Conservation (phyloP, 1,284 basidiomycete species). For the Puccinia coronata region DNA sequence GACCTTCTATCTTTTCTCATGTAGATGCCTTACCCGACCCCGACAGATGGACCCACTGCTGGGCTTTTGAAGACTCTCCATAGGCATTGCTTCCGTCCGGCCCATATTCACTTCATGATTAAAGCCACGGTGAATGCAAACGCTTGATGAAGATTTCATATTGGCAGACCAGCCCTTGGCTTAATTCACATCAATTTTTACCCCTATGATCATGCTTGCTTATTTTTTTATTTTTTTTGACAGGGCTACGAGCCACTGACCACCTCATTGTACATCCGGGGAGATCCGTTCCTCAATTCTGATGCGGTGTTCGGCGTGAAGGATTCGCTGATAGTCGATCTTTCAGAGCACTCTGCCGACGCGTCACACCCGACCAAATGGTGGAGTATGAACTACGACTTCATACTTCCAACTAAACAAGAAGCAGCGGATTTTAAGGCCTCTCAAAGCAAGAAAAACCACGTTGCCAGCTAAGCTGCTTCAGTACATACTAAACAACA, state of each 20-base stretch:
- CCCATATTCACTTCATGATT: conserved; percentile 69
- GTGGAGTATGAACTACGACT: conserved; percentile 65
- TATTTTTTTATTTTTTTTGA: conserved; percentile 56
- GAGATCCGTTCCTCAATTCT: conserved; percentile 68
- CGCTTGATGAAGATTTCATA: neutral
- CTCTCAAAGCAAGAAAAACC: neutral
- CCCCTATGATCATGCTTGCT: conserved; percentile 52
- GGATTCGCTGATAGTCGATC: conserved; percentile 57
- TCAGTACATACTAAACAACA: neutral
- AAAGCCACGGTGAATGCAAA: conserved; percentile 13
- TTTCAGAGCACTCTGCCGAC: conserved; percentile 57
- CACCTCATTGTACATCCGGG: conserved; percentile 74
- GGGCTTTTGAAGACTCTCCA: conserved; percentile 66
- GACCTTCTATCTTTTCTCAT: neutral
- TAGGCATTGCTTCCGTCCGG: conserved; percentile 75
- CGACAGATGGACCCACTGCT: conserved; percentile 74
- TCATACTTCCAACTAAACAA: conserved; percentile 63
- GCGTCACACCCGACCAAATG: conserved; percentile 57
- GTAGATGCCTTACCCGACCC: conserved; percentile 65
- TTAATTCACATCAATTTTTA: neutral
- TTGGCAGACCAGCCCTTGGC: no score
- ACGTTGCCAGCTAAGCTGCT: neutral
- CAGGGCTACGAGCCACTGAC: conserved; percentile 71
- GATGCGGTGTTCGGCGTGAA: conserved; percentile 78
- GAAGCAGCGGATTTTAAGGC: conserved; percentile 58